Conservation (phyloP, 2,329 filamentous ascomycete species). For the Aspergillus eucalypticola region DNA sequence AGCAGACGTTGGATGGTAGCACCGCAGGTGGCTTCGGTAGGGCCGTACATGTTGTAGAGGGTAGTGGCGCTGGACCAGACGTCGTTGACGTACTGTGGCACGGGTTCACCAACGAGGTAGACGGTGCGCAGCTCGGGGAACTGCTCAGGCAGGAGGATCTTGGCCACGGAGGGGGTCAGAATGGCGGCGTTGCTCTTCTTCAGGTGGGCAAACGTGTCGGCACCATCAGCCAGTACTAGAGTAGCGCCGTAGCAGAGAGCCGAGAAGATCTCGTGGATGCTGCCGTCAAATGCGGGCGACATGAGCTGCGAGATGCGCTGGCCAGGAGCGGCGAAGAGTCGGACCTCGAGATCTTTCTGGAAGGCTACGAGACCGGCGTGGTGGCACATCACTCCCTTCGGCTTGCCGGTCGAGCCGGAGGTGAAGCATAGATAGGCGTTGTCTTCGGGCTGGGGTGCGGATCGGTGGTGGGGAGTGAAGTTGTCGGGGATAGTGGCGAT, state of each 20-base stretch:
- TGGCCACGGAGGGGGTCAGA: constrained; percentile 44
- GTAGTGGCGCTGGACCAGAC: constrained; percentile 31
- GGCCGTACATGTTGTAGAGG: constrained; percentile 49
- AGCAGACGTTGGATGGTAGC: constrained; percentile 37
- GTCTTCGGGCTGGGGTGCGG: too few species aligned
- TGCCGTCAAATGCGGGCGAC: constrained; percentile 49
- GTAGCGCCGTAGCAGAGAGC: constrained; percentile 44
- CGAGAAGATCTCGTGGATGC: constrained; percentile 47
- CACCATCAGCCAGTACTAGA: constrained; percentile 31
- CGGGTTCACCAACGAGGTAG: constrained; percentile 43
- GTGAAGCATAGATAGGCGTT: constrained; percentile 48
- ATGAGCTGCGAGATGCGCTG: constrained; percentile 43
- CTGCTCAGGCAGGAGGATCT: constrained; percentile 32
- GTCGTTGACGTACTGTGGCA: constrained; percentile 37
- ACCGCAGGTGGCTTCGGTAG: constrained; percentile 45
- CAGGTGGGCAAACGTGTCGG: constrained; percentile 35
- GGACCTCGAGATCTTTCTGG: constrained; percentile 33
- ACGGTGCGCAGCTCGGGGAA: constrained; percentile 34
- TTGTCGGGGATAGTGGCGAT: too few species aligned
- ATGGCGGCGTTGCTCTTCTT: constrained; percentile 32
- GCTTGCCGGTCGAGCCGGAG: constrained; percentile 35
- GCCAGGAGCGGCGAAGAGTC: constrained; percentile 38
- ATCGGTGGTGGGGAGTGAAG: too few species aligned
- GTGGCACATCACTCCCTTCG: constrained; percentile 26
- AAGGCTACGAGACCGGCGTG: constrained; percentile 42